Evolutionary conservation across 2,329 filamentous ascomycete species (phyloP).

Genomic region (Blastomyces emzantsi): DNA sequence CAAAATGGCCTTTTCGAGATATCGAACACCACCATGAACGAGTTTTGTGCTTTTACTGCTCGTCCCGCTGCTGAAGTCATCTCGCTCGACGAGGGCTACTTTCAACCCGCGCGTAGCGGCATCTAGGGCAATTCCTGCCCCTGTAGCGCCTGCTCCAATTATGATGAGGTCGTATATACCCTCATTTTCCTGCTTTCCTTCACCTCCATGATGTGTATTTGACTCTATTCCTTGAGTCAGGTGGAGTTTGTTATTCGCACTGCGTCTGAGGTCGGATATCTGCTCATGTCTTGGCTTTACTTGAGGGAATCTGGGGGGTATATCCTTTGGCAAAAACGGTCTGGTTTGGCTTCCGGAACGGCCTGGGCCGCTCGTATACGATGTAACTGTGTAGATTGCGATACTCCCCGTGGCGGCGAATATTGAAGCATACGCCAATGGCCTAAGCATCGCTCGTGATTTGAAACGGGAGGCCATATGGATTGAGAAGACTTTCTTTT

Average conservation of each 20-base stretch:
- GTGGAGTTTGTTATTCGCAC: constrained; percentile 14
- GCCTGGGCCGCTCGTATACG: neutral
- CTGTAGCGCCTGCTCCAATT: constrained; percentile 62
- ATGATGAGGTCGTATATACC: constrained; percentile 58
- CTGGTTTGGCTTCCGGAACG: neutral
- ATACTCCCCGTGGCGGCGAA: constrained; percentile 5
- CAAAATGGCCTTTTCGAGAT: constrained; percentile 65
- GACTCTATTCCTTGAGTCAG: neutral
- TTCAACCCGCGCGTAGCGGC: constrained; percentile 59
- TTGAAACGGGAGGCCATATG: constrained; percentile 7
- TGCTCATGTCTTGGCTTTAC: constrained; percentile 35
- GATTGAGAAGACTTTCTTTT: neutral
- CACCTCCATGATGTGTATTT: neutral
- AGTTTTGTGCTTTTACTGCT: constrained; percentile 69
- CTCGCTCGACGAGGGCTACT: constrained; percentile 61
- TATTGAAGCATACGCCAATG: constrained; percentile 1
- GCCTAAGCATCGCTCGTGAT: neutral
- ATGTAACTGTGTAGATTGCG: constrained; percentile 6
- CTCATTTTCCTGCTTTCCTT: constrained; percentile 22
- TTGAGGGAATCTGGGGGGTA: constrained; percentile 33
- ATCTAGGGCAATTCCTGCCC: constrained; percentile 62
- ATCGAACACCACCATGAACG: constrained; percentile 63
- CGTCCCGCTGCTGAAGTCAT: constrained; percentile 62
- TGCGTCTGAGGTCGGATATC: constrained; percentile 35
- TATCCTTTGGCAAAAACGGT: constrained; percentile 7